These are phyloP conservation scores for Nidularia pulvinata DNA, from an alignment of 768 basidiomycete genomes.

Conservation along the genomic window DNA sequence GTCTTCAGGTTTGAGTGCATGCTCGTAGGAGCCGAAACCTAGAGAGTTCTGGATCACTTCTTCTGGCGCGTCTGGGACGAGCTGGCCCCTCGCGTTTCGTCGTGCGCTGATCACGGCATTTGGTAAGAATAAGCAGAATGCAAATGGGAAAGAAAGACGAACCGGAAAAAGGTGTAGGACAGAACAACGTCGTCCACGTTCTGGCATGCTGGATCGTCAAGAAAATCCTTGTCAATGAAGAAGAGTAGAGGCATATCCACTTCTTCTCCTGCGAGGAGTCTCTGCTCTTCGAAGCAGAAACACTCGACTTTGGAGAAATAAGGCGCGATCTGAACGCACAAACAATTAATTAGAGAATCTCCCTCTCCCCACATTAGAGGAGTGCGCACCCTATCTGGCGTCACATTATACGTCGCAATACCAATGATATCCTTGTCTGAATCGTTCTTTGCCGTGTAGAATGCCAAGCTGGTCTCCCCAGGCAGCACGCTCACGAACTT, in stretches of 20 bases:
- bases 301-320: conserved; percentile 99
- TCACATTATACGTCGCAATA: conserved; percentile 99
- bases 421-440: conserved; percentile 91
- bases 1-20: conserved; percentile 37
- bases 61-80: conserved; percentile 89
- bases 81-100: conserved; percentile 80
- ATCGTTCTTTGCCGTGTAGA: conserved; percentile 91
- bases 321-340: conserved; percentile 74
- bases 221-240: conserved; percentile 97
- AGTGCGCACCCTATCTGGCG: conserved; percentile 87
- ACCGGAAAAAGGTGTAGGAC: conserved; percentile 99
- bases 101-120: conserved; percentile 59
- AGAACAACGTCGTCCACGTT: conserved; percentile 90
- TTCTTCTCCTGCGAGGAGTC: conserved; percentile 91
- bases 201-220: conserved; percentile 89
- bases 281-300: conserved; percentile 99
- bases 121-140: neutral
- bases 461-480: conserved; percentile 95
- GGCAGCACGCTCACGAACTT: conserved; percentile 89
- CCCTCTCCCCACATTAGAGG: neutral
- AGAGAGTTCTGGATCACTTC: conserved; percentile 78
- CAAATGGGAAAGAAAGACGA: conserved; percentile 14
- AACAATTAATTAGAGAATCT: neutral
- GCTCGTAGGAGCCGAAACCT: conserved; percentile 70
- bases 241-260: conserved; percentile 98